Evolutionary conservation across 2,329 filamentous ascomycete species (phyloP).

Genomic region (Neofusicoccum sp.): DNA sequence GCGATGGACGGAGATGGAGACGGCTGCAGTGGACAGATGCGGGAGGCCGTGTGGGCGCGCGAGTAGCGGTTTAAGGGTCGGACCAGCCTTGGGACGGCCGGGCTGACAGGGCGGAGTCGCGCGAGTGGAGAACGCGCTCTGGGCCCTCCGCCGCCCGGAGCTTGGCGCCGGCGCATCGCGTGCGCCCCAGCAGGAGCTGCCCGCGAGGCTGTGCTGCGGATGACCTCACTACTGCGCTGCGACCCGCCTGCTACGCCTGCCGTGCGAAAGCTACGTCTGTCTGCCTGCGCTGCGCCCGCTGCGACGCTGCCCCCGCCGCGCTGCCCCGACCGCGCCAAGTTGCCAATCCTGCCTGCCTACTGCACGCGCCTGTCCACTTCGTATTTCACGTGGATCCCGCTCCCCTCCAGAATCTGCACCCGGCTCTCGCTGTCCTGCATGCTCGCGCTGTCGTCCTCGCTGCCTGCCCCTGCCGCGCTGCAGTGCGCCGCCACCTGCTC

Average conservation of each 20-base stretch:
- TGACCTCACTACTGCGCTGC: too few relatives aligned
- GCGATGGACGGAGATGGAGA: conserved; percentile 12
- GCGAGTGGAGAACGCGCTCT: background rate
- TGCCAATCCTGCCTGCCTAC: conserved; percentile 6
- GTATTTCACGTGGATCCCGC: conserved; percentile 15
- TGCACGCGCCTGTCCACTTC: conserved; percentile 1
- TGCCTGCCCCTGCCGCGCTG: background rate
- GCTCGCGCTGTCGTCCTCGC: conserved; percentile 20
- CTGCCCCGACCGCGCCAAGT: conserved; percentile 6
- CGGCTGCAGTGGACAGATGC: conserved; percentile 15
- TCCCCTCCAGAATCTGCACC: conserved; percentile 24
- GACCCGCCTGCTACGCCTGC: too few relatives aligned
- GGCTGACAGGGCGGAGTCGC: conserved; percentile 1
- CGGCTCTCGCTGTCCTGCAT: conserved; percentile 26
- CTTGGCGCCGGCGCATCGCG: background rate
- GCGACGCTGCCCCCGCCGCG: background rate
- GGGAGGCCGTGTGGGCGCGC: conserved; percentile 13
- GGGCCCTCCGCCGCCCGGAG: conserved; percentile 1
- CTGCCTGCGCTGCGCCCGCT: background rate
- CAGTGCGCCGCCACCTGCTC: background rate
- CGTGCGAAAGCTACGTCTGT: too few relatives aligned
- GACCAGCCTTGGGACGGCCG: conserved; percentile 1
- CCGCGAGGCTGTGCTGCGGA: too few relatives aligned
- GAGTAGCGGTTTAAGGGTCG: conserved; percentile 18
- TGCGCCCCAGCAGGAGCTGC: too few relatives aligned